A percentile compares a stretch with the other conserved stretches of the same genome.
phyloP scores from a whole-genome alignment of 2,329 filamentous ascomycete genomes.

The Beauveria asiatica region DNA sequence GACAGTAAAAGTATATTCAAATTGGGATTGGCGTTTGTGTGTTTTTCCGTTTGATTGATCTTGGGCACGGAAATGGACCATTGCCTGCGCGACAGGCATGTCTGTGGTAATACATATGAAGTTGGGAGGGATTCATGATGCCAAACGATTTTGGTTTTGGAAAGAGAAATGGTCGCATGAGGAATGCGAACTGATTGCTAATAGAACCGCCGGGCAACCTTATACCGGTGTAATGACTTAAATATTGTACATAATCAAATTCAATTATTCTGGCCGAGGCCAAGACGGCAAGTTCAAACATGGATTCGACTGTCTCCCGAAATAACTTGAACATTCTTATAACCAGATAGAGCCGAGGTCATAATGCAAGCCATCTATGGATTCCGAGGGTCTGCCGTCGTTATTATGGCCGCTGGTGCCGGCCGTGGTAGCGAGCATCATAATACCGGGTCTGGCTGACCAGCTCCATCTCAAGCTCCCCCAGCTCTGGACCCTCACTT shows the following conservation, averaged over 20 bases:
- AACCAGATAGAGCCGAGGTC: no score
- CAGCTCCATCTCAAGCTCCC: neutral
- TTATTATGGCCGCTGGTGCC: neutral
- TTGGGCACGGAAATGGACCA: neutral
- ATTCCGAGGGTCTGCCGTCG: no score
- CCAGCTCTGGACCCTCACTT: neutral
- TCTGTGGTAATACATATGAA: neutral
- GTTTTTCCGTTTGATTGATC: neutral
- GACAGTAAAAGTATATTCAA: conserved; percentile 28
- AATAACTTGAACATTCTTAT: no score
- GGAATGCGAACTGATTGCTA: neutral
- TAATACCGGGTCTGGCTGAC: neutral
- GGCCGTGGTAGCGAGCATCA: neutral
- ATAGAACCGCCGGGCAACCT: neutral
- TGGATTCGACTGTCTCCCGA: no score
- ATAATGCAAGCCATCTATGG: no score
- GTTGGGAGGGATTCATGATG: neutral
- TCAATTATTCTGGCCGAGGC: neutral
- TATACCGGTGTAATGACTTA: conserved; percentile 5
- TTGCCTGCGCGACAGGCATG: neutral
- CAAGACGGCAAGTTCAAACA: neutral
- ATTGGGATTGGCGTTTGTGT: conserved; percentile 3
- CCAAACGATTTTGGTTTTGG: neutral
- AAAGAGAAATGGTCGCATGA: neutral
- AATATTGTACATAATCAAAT: conserved; percentile 5